phyloP scores from a whole-genome alignment of 2,329 filamentous ascomycete genomes.

The Neofusicoccum parvum region DNA sequence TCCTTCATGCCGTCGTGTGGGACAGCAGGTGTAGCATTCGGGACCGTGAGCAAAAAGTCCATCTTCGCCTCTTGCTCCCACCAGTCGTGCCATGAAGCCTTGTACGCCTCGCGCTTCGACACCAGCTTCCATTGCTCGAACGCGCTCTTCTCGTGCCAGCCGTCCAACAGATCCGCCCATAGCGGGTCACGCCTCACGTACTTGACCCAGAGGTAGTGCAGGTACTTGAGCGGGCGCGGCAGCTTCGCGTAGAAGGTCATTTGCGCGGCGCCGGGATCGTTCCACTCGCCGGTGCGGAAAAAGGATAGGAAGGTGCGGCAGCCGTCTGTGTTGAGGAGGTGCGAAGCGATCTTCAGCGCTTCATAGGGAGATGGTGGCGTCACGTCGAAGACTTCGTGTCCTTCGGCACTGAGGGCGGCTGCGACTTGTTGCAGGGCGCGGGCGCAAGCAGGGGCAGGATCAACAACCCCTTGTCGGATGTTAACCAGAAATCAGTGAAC shows the following conservation, averaged over 20 bases:
- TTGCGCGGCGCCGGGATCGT: constrained; percentile 75
- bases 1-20: constrained; percentile 86
- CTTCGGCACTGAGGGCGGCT: constrained; percentile 66
- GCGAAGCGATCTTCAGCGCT: constrained; percentile 73
- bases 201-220: constrained; percentile 89
- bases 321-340: constrained; percentile 83
- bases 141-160: constrained; percentile 74
- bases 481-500: constrained; percentile 26
- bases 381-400: constrained; percentile 72
- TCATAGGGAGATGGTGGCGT: constrained; percentile 66
- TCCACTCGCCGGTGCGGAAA: constrained; percentile 75
- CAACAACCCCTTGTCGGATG: constrained; percentile 63
- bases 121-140: constrained; percentile 84
- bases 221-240: constrained; percentile 72
- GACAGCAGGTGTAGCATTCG: constrained; percentile 86
- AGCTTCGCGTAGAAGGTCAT: constrained; percentile 74
- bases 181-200: constrained; percentile 75
- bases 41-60: constrained; percentile 81
- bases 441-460: constrained; percentile 80
- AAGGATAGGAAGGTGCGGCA: constrained; percentile 77
- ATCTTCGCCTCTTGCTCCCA: constrained; percentile 69
- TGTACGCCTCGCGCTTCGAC: constrained; percentile 74
- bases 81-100: constrained; percentile 79
- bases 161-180: constrained; percentile 75
- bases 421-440: constrained; percentile 74